Evolutionary conservation across 2,329 filamentous ascomycete species (phyloP), one percentile per base, ranked within the genome.

Genomic region (Fusarium cicatricum): DNA sequence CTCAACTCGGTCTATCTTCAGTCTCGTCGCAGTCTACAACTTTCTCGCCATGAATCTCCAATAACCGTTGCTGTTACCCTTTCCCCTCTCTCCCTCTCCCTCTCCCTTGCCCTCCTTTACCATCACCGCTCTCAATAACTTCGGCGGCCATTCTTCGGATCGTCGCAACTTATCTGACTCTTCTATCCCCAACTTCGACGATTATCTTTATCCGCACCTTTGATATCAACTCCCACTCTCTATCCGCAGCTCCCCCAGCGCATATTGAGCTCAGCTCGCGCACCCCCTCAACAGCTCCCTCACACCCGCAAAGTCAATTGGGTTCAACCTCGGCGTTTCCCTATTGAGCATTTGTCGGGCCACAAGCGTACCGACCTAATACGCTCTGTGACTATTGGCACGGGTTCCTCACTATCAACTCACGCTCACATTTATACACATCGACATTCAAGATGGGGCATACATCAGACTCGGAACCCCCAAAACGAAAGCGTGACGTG

Each of bases 401-500:
- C 43, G n/a, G 46, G 33, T n/a, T 26, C 12, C 36, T 51, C 26
- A 12, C 21, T 26, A 45, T 16, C 53, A 55, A 14, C 28, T 5
- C 16, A 32, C 54, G 43, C 38, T 58, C 23, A 28, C 55, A 49
- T 42, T 34, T 34, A 44, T 31, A 44, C 39, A 51, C 31, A 37
- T 36, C 44, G 28, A 46, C 28, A 40, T 43, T 29, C 60, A 63
- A 53, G 50, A 80, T 80, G 78, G 75, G 77, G 64, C 77, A 78
- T 69, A 73, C 70, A 66, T 68, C 72, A 58, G 77, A 77, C 28
- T 60, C 70, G 48, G 76, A 80, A 50, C 69, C 74, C 60, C 74
- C 76, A 69, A 82, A 82, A 72, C 77, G 80, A 61, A 82, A 81
- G 68, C 78, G 79, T 63, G 78, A 79, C 58, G 65, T 72, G 52